Base-by-base conservation (phyloP, 2,329 filamentous ascomycete species). In the Tolypocladium ophioglossoides region DNA sequence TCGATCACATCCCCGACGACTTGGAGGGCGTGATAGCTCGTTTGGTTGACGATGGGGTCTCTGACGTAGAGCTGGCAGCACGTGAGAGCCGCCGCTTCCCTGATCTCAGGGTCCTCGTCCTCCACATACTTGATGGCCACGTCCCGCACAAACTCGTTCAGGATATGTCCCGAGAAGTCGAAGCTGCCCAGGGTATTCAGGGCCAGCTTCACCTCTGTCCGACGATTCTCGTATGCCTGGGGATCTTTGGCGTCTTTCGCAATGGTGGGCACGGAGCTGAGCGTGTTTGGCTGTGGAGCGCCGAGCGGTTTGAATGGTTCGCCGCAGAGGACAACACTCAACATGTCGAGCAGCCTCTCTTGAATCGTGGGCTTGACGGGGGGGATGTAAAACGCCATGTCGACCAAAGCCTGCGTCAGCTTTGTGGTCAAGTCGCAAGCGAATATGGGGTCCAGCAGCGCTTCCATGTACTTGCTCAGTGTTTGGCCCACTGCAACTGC, bases 331-430 rank as follows among this genome's bases (percentile, higher is more conserved):
- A 97, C 92, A 59, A 92, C 84, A 69, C 94, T 97, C 40, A 99
- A 80, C 80, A 99, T 91, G 65, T 99, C 91, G 14, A 99, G 79
- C 27, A 99, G 75, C 62, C 94, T 86, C 64, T 96, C 92, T 66
- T 99, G 94, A 41, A 99, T 97, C 8, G 84, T 91, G 2, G 87
- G 81, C 66, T 95, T 94, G 55, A 96, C 90, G 0, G 95, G 91
- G 0, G 92, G 94, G 49, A 99, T 96, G 67, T 99, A 97, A 66
- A 97, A 95, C 32, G 94, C 94, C 89, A 99, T 96, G 65, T 99
- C 95, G 24, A 97, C 91, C 53, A 99, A 77, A 3, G 95, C 95
- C 67, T 97, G 91, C 0, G 92, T 96, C 27, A 99, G 79, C 61
- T 95, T 94, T 54, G 92, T 88, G 39, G 91, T 96, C 52, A 99